Evolutionary conservation across 164 flowering plant species (phyloP), one percentile per base, ranked within the genome.

Genomic region (Cinnamomum micranthum): DNA sequence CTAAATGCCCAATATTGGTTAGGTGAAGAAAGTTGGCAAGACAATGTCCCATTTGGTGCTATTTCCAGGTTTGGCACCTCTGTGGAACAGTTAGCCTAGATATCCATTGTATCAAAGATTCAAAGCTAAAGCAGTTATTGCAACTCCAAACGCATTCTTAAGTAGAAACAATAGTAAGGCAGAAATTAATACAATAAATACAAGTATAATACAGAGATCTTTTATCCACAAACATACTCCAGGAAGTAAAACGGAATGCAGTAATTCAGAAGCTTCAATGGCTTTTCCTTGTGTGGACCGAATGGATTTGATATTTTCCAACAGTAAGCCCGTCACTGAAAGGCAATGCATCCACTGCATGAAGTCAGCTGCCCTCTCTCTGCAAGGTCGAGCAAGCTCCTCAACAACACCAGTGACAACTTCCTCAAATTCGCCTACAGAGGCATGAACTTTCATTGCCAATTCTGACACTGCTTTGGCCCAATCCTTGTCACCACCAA

Each of bases 321-420:
- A 80, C 31, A 90, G 86, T 50, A 96, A 91, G 50, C 92, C 88
- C 52, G 84, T 80, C 77, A 96, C 87, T 65, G 97, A 87, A 74
- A 96, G 91, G 77, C 94, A 86, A 82, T 96, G 99, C 90, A 94
- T 88, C 99, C 99, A 96, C 77, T 94, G 96, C 85, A 88, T 77
- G 77, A 83, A 90, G 78, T 92, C 91, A 31, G 97, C 99, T 64
- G 90, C 83, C 83, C 99, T 89, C 80, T 96, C 98, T 82, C 98
- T 83, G 80, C 98, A 94, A 65, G 98, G 94, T 77, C 69, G 84
- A 77, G 97, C 98, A 78, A 96, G 98, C 82, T 92, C 91, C 78
- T 87, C 89, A 15, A 94, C 75, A 47, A 85, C 89, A 28, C 80
- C 74, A 78, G 83, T 78, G 77, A 90, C 76, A 75, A 91, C 88